Base-by-base conservation (phyloP, 371 early-diverging fungal species). In the Haplosporangium sp. region DNA sequence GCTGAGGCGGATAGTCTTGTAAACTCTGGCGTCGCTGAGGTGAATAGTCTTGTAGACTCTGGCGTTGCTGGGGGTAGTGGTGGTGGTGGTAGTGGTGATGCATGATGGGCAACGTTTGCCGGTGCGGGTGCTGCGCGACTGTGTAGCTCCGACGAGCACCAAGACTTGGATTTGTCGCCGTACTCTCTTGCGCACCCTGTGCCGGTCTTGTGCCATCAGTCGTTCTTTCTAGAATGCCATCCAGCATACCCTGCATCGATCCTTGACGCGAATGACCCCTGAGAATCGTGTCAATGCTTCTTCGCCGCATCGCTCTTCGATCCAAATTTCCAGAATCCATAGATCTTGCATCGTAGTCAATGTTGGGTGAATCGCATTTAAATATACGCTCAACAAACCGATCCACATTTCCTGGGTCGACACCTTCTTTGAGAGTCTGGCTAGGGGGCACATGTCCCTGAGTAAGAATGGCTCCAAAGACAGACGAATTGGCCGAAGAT, bases 391-490 rank as follows among this genome's bases (percentile, higher is more conserved):
- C 79, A 52, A 79, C 55, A 56, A 79, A 79, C 16, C 65, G 64
- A 42, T 73, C 69, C 7, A 68, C 67, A 16, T 68, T 72, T 3
- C 55, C 62, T 38, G 21, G 6, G 5, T 57, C 68, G 20, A 38
- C 52, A 14, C 57, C 40, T 0, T 68, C 66, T 8, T 59, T 48
- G 14, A 72, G 59, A 1, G 65, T 55, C 55, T 79, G 73, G 40
- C 79, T 68, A 0, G 79, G 79, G 0, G 79, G 62, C 21, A 72
- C 43, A 42, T 79, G 79, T 11, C 61, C 69, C 20, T 79, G 68
- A 16, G 66, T 79, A 13, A 79, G 37, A 10, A 79, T 47, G 5
- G 79, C 79, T 14, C 79, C 79, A 68, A 72, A 79, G 48, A 64
- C 48, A 1, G 69, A 72, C 1, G 79, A 79, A 20, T 42, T 72